Percentiles rank a stretch among this genome's conserved stretches.
Evolutionary conservation across 1,139 yeast species (phyloP).

Genomic region (Debaryomycetaceae sp.): DNA sequence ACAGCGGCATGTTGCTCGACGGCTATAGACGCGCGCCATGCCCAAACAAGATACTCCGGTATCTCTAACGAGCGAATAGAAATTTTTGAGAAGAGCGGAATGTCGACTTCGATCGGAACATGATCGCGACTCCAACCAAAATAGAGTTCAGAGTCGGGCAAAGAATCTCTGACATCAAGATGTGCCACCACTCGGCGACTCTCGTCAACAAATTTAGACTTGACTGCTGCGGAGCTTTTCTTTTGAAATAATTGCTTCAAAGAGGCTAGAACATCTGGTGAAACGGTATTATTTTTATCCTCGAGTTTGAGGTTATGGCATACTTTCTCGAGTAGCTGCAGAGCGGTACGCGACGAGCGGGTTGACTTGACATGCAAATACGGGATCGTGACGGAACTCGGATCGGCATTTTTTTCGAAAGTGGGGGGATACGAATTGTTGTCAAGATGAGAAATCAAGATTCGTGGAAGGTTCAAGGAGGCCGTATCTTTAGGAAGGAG

Average conservation of each 20-base stretch:
- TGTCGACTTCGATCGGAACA: slow-evolving; percentile 15
- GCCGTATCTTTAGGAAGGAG: slow-evolving; percentile 60
- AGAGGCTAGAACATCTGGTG: slow-evolving; percentile 71
- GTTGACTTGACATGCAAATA: slow-evolving; percentile 62
- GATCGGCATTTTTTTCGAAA: slow-evolving; percentile 21
- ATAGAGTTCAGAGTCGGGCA: slow-evolving; percentile 25
- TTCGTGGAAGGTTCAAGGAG: slow-evolving; percentile 48
- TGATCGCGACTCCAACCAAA: slow-evolving; percentile 35
- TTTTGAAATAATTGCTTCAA: slow-evolving; percentile 64
- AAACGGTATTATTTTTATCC: slow-evolving; percentile 56
- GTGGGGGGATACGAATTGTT: slow-evolving; percentile 56
- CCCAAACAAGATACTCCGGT: slow-evolving; percentile 85
- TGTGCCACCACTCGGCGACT: slow-evolving; percentile 58
- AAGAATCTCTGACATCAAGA: slow-evolving; percentile 35
- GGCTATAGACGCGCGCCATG: slow-evolving; percentile 75
- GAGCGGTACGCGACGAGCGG: slow-evolving; percentile 39
- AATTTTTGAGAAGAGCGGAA: slow-evolving; percentile 37
- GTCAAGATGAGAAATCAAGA: slow-evolving; percentile 51
- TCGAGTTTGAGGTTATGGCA: slow-evolving; percentile 61
- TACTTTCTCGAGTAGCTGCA: slow-evolving; percentile 41
- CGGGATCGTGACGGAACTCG: slow-evolving; percentile 33
- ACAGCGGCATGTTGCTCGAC: slow-evolving; percentile 60
- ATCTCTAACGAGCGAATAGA: slow-evolving; percentile 54
- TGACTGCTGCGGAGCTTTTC: slow-evolving; percentile 42
- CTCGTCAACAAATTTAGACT: slow-evolving; percentile 60